Evolutionary conservation across 2,329 filamentous ascomycete genomes (phyloP).

Genomic region (Mycocentrospora acerina): DNA sequence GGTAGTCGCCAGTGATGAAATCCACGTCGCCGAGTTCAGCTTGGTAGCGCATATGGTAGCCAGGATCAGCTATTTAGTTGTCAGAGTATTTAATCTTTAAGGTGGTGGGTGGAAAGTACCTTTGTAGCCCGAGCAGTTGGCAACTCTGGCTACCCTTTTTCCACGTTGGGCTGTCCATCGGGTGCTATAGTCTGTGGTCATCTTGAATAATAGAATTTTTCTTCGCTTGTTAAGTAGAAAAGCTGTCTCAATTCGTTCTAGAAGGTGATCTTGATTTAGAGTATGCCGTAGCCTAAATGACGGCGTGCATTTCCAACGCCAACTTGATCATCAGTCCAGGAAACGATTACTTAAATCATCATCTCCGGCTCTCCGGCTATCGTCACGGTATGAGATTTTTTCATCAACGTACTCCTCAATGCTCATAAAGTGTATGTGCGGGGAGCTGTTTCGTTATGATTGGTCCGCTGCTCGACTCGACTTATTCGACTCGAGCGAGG

Average conservation of each 20-base stretch:
- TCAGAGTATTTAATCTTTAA: constrained; percentile 3
- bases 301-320: too few species aligned
- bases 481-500: constrained; percentile 24
- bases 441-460: constrained; percentile 15
- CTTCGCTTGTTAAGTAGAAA: too few species aligned
- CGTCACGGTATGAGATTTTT: too few species aligned
- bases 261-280: too few species aligned
- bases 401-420: too few species aligned
- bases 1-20: constrained; percentile 46
- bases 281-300: too few species aligned
- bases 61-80: constrained; percentile 33
- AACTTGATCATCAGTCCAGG: too few species aligned
- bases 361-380: too few species aligned
- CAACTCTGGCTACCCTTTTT: constrained; percentile 38
- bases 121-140: constrained; percentile 43
- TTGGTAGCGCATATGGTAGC: constrained; percentile 40
- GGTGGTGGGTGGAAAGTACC: constrained; percentile 6
- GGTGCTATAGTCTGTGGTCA: constrained; percentile 20
- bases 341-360: too few species aligned
- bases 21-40: constrained; percentile 41
- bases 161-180: constrained; percentile 33
- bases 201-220: too few species aligned
- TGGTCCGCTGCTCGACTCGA: constrained; percentile 17
- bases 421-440: constrained; percentile 4
- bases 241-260: too few species aligned